phyloP scores from a whole-genome alignment of 2,329 filamentous ascomycete genomes.

The Periconia sp. region DNA sequence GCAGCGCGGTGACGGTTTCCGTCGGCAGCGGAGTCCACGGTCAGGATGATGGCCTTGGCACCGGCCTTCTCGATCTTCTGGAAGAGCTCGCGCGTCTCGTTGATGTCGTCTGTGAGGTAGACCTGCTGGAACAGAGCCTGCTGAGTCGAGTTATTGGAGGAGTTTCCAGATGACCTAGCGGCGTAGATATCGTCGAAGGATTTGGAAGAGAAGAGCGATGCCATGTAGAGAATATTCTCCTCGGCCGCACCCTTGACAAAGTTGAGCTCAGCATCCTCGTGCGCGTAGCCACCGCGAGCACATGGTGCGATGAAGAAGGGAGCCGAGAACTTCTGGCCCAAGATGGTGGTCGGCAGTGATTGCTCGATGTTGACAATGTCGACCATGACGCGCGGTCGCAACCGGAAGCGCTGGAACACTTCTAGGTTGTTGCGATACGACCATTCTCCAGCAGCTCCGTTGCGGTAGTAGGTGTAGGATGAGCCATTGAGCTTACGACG shows the following conservation, averaged over 20 bases:
- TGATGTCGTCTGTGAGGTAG: constrained; percentile 39
- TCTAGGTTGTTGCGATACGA: constrained; percentile 61
- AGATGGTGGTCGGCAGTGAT: constrained; percentile 49
- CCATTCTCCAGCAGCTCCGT: constrained; percentile 59
- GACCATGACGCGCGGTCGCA: constrained; percentile 54
- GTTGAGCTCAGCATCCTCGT: constrained; percentile 53
- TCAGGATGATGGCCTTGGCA: constrained; percentile 46
- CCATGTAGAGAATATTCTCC: constrained; percentile 56
- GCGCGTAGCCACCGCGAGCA: constrained; percentile 44
- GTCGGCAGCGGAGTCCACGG: constrained; percentile 45
- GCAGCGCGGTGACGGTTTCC: constrained; percentile 41
- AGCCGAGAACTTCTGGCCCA: constrained; percentile 56
- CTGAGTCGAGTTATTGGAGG: constrained; percentile 2
- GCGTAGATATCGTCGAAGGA: constrained; percentile 36
- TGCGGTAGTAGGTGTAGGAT: constrained; percentile 61
- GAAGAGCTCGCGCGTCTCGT: constrained; percentile 34
- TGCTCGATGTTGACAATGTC: constrained; percentile 49
- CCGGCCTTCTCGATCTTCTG: constrained; percentile 34
- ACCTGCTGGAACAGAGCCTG: constrained; percentile 47
- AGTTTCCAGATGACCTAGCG: constrained; percentile 17
- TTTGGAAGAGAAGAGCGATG: constrained; percentile 40
- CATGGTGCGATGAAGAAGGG: constrained; percentile 59
- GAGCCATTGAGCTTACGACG: constrained; percentile 50
- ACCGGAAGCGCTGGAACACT: constrained; percentile 52
- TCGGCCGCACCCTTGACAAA: constrained; percentile 53